phyloP scores from a whole-genome alignment of 2,329 filamentous ascomycete species.

The Hymenoscyphus scutula region DNA sequence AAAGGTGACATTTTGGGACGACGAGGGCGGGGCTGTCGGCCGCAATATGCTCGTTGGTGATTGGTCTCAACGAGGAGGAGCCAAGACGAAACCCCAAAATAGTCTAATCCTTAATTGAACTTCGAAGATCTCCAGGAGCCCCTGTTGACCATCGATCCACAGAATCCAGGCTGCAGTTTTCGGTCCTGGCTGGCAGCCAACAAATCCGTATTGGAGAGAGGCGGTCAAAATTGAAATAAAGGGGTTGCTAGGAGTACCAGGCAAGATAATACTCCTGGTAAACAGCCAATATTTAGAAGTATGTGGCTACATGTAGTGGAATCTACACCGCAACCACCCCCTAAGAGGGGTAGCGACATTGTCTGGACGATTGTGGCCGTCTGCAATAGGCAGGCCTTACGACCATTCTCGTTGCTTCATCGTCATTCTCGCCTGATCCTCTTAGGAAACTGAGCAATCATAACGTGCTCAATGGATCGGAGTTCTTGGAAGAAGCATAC shows the following conservation, averaged over 20 bases:
- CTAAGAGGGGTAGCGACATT: too few species aligned
- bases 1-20: constrained; percentile 1
- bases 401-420: not conserved
- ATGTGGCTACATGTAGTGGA: not conserved
- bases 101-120: constrained; percentile 1
- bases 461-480: not conserved
- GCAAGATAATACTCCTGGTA: not conserved
- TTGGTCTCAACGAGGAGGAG: not conserved
- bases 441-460: not conserved
- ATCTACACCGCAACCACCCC: too few species aligned
- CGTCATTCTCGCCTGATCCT: not conserved
- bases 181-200: not conserved
- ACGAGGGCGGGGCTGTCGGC: not conserved
- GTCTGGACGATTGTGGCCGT: not conserved
- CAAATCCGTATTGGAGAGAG: not conserved
- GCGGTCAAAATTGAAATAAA: constrained; percentile 2
- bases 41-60: not conserved
- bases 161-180: not conserved
- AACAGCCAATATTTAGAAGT: not conserved
- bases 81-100: not conserved
- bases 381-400: not conserved
- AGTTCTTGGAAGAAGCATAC: too few species aligned
- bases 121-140: not conserved
- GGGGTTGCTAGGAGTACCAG: not conserved
- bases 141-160: not conserved